Conservation (phyloP, 2,329 filamentous ascomycete species). For the Helotiales sp. region DNA sequence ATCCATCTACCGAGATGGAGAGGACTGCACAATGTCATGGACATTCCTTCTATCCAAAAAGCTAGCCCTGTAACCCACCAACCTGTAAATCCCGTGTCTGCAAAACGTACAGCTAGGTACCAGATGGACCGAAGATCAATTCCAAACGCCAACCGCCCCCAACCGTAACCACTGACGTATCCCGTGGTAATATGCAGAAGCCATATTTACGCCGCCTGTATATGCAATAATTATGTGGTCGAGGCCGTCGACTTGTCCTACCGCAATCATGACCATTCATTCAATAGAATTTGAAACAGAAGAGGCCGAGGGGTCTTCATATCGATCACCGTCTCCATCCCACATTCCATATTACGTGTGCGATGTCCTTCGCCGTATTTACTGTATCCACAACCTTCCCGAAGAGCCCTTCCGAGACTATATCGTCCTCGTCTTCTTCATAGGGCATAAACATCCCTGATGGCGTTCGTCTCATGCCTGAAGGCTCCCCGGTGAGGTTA, state of each 20-base stretch:
- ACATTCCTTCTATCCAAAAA: not conserved
- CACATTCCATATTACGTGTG: conserved; percentile 70
- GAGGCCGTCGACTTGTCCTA: conserved; percentile 2
- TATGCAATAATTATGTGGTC: conserved; percentile 21
- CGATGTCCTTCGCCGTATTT: conserved; percentile 70
- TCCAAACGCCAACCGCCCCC: not conserved
- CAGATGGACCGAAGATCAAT: not conserved
- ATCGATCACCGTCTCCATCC: conserved; percentile 34
- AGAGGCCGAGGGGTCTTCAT: conserved; percentile 12
- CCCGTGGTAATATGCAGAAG: conserved; percentile 17
- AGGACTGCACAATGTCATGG: not conserved
- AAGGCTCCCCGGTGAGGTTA: conserved; percentile 46
- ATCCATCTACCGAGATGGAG: not conserved
- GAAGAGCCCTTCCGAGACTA: conserved; percentile 55
- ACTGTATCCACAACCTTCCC: conserved; percentile 43
- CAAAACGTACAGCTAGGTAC: not conserved
- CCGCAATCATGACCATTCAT: not conserved
- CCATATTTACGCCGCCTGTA: conserved; percentile 20
- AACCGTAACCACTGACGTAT: not conserved
- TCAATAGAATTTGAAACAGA: not conserved
- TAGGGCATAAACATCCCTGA: conserved; percentile 93
- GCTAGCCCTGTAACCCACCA: not conserved
- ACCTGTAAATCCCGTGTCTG: not conserved
- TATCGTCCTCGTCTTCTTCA: conserved; percentile 68
- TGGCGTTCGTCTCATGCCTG: conserved; percentile 72